phyloP scores from a whole-genome alignment of 305 asterid species.

The Solanum hybrid region DNA sequence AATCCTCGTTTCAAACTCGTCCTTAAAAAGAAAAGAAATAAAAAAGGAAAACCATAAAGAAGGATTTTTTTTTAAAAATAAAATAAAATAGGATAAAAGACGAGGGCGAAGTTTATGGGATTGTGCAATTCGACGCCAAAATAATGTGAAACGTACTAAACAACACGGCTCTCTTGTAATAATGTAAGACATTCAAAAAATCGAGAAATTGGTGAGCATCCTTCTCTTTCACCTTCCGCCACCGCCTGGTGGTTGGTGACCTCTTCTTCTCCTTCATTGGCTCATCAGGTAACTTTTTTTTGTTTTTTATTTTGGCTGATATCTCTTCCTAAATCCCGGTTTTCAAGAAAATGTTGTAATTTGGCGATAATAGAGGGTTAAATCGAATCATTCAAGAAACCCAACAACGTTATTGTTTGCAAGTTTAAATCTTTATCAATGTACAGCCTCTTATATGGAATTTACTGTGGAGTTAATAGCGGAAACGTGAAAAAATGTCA shows the following conservation, averaged over 20 bases:
- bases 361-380: background rate
- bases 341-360: background rate
- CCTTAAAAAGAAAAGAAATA: background rate
- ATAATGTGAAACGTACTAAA: background rate
- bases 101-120: background rate
- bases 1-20: background rate
- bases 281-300: background rate
- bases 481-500: background rate
- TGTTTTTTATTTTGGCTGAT: background rate
- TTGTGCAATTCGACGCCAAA: background rate
- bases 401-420: background rate
- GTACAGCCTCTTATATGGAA: background rate
- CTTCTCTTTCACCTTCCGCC: background rate
- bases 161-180: background rate
- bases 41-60: background rate
- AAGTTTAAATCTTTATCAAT: background rate
- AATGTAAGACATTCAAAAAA: background rate
- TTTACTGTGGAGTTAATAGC: background rate
- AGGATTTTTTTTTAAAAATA: background rate
- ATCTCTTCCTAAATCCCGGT: background rate
- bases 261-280: background rate
- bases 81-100: background rate
- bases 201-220: background rate
- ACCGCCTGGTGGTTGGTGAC: background rate
- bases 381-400: background rate